A percentile compares a stretch with the other conserved stretches of the same genome.
Evolutionary conservation across 768 basidiomycete species (phyloP).

Genomic region (Serendipita indica): DNA sequence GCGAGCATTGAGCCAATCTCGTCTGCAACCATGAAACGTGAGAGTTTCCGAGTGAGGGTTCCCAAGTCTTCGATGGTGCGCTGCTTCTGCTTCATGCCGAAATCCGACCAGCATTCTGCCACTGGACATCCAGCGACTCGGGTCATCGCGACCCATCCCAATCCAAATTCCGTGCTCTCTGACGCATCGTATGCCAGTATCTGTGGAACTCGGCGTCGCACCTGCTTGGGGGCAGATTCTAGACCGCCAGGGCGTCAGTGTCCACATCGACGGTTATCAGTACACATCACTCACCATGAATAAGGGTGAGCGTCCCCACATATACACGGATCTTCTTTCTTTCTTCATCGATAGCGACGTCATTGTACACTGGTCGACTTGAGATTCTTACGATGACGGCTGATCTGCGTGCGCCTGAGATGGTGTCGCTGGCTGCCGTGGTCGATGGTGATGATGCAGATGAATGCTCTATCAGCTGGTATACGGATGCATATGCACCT

Average conservation of each 20-base stretch:
- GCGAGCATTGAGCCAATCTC: neutral
- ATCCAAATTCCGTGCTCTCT: neutral
- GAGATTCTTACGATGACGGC: neutral
- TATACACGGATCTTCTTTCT: neutral
- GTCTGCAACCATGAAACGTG: neutral
- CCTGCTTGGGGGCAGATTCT: slow-evolving; percentile 2
- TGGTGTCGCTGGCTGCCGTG: neutral
- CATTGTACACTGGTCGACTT: slow-evolving; percentile 1
- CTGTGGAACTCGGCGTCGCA: neutral
- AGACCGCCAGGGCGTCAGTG: neutral
- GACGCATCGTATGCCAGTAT: slow-evolving; percentile 3
- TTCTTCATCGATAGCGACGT: slow-evolving; percentile 9
- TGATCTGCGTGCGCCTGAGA: neutral
- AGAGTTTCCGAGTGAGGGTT: neutral
- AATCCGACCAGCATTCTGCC: slow-evolving; percentile 6
- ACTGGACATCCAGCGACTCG: neutral
- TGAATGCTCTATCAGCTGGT: slow-evolving; percentile 2
- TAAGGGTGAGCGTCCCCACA: neutral
- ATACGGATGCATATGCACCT: neutral
- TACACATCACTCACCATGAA: neutral
- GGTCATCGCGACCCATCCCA: slow-evolving; percentile 9
- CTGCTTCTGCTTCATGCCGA: neutral
- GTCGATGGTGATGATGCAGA: neutral
- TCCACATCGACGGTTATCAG: neutral
- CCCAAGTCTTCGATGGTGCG: neutral